phyloP scores from a whole-genome alignment of 305 asterid genomes.

The Fraxinus dipetala region DNA sequence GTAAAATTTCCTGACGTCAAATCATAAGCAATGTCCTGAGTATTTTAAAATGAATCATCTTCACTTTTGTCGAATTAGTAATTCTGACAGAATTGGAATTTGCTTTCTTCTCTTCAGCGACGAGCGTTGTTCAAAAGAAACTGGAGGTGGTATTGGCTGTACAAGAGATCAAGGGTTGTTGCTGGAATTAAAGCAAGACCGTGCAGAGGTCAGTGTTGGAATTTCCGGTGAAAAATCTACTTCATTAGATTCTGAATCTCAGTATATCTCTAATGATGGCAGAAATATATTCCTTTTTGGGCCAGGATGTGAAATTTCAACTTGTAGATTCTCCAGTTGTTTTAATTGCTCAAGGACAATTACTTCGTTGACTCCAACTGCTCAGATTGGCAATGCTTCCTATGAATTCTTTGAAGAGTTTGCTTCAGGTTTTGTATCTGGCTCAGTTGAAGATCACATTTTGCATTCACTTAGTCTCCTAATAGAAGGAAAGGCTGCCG shows the following conservation, averaged over 20 bases:
- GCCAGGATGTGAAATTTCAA: conserved; percentile 45
- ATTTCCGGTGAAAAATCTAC: conserved; percentile 45
- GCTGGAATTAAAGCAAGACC: conserved; percentile 29
- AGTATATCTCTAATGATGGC: conserved; percentile 48
- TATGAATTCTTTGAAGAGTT: conserved; percentile 53
- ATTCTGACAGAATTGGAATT: conserved; percentile 6
- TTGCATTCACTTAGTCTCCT: conserved; percentile 58
- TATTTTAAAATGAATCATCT: not conserved
- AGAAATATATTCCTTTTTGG: conserved; percentile 39
- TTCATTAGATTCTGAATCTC: conserved; percentile 50
- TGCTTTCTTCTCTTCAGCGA: conserved; percentile 46
- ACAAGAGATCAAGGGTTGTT: conserved; percentile 19
- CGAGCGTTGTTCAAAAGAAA: conserved; percentile 43
- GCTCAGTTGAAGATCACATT: conserved; percentile 66
- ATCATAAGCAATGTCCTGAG: not conserved
- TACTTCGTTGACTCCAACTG: conserved; percentile 75
- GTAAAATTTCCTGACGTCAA: not conserved
- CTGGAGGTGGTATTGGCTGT: conserved; percentile 36
- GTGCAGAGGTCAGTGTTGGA: conserved; percentile 54
- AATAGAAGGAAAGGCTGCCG: conserved; percentile 65
- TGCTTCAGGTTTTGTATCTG: conserved; percentile 61
- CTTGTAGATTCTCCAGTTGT: conserved; percentile 52
- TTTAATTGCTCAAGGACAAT: conserved; percentile 82
- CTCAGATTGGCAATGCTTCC: conserved; percentile 55
- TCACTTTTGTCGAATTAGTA: not conserved